Conservation (phyloP, 441 rosid genomes). For the Brassica hybrid region DNA sequence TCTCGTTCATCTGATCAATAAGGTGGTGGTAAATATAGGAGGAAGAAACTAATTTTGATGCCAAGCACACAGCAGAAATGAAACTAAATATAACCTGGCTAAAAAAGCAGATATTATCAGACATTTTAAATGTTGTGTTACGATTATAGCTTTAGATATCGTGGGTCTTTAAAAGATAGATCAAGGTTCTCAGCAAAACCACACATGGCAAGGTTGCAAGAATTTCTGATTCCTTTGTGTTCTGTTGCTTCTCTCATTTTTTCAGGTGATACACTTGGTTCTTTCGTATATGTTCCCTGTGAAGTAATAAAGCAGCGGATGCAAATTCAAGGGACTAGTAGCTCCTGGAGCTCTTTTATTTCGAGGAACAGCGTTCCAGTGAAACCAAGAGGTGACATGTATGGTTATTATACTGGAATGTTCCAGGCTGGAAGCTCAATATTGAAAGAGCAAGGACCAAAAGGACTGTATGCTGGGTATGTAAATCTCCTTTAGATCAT, state of each 20-base stretch:
- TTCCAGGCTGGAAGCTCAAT: conserved; percentile 87
- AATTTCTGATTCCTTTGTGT: conserved; percentile 39
- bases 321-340: conserved; percentile 90
- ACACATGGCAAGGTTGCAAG: conserved; percentile 14
- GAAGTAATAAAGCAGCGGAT: conserved; percentile 97
- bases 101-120: background rate
- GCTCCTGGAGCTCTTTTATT: conserved; percentile 68
- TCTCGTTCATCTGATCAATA: conserved; percentile 5
- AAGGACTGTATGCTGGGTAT: conserved; percentile 94
- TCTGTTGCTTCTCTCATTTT: conserved; percentile 39
- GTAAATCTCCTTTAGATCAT: conserved; percentile 15
- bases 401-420: conserved; percentile 84
- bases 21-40: conserved; percentile 15
- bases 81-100: background rate
- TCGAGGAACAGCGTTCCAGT: conserved; percentile 49
- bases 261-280: conserved; percentile 95
- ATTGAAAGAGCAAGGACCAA: conserved; percentile 84
- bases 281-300: conserved; percentile 87
- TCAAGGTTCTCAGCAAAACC: background rate
- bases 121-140: conserved; percentile 5
- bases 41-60: conserved; percentile 12
- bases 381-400: conserved; percentile 62
- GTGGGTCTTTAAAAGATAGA: conserved; percentile 15
- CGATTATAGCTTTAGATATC: background rate
- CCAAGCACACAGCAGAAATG: conserved; percentile 23